Evolutionary conservation across 345 rosid genomes (phyloP), one percentile per base, ranked within the genome.

Genomic region (Clarkia xantiana): DNA sequence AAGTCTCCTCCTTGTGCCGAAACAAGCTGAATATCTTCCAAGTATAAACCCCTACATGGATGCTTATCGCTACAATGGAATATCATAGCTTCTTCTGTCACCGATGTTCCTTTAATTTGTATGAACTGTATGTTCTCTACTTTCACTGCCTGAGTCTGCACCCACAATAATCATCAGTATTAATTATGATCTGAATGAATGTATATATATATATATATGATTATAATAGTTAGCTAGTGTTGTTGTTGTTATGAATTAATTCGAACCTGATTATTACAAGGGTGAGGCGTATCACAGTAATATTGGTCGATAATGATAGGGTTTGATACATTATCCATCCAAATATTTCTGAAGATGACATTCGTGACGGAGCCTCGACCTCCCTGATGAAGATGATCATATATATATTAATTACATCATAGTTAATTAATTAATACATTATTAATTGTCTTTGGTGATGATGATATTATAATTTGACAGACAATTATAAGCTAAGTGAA

Each of bases 221-320:
- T n/a, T n/a, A n/a, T n/a, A n/a, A n/a, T n/a, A n/a, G n/a, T n/a
- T n/a, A n/a, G n/a, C n/a, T n/a, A n/a, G n/a, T n/a, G n/a, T n/a
- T n/a, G n/a, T n/a, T n/a, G n/a, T n/a, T n/a, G 1, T 49, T 40
- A 1, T 16, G 9, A 34, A 8, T 13, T 14, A n/a, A 29, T 25
- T 10, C 6, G 18, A 66, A 86, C 97, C 95, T 90, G 88, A 69
- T 90, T 90, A 34, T 63, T 75, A 69, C 94, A 90, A 8, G 94
- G 91, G 40, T 23, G 52, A 19, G 0, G 17, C 1, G 91, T 79
- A 64, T 90, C 94, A 39, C 97, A 90, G 57, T 86, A 90, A 56
- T 81, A 90, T 54, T 83, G 96, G 58, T 90, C 78, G 34, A 90
- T 78, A 53, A 90, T 81, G 10, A 90, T 81, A 41, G 96, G 96